A percentile compares a stretch with the other conserved stretches of the same genome.
Evolutionary conservation across 805 yeast species (phyloP).

Genomic region (Cyberlindnera americana): DNA sequence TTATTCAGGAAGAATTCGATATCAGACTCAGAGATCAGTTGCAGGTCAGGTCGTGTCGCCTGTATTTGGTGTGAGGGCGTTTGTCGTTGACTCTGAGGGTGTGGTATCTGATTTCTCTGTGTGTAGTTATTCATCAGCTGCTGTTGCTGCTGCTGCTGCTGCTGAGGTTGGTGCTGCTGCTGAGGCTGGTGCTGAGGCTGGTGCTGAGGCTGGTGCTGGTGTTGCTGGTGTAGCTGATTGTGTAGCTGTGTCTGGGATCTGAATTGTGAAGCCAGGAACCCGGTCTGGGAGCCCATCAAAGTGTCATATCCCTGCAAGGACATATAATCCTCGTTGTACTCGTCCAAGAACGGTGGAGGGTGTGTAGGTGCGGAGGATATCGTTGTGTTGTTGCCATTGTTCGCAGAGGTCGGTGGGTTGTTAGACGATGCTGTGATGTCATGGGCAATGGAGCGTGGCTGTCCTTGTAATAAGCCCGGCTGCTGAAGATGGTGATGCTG

Average conservation of each 20-base stretch:
- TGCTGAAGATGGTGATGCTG: background rate
- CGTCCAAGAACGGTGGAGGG: constrained; percentile 3
- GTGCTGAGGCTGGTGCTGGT: constrained; percentile 6
- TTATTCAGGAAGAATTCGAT: constrained; percentile 14
- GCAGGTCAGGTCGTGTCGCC: too few relatives aligned
- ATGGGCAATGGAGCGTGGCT: background rate
- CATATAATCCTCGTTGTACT: constrained; percentile 12
- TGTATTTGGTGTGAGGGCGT: background rate
- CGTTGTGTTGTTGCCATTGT: background rate
- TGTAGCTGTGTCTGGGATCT: constrained; percentile 3
- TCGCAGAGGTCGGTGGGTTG: background rate
- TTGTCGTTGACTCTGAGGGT: constrained; percentile 1
- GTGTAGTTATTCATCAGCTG: background rate
- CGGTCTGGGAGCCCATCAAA: constrained; percentile 6
- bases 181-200: constrained; percentile 3
- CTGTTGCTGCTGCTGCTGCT: constrained; percentile 1
- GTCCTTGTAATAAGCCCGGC: background rate
- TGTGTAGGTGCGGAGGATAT: background rate
- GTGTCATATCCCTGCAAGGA: constrained; percentile 13
- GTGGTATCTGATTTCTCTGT: background rate
- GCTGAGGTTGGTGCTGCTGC: constrained; percentile 4
- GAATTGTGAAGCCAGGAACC: constrained; percentile 7
- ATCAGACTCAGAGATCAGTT: constrained; percentile 9
- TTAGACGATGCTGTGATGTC: background rate
- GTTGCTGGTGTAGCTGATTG: background rate